Base-by-base conservation (phyloP, 2,329 filamentous ascomycete genomes). In the Colletotrichum incanum region DNA sequence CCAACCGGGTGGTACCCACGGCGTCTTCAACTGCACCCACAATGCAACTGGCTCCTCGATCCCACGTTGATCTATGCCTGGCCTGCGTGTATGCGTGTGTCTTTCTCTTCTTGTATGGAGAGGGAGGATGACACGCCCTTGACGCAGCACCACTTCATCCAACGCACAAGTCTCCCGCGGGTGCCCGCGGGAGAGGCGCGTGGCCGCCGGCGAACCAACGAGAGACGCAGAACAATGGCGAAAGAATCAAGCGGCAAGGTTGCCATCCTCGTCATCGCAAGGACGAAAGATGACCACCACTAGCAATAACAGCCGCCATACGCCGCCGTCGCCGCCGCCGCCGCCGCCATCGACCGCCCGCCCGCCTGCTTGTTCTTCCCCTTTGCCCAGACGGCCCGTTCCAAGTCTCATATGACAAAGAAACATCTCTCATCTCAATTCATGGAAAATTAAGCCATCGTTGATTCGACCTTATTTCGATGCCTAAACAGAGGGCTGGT, bases 91-190 rank as follows among this genome's bases (percentile, higher is more conserved):
- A 18, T 52, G 59, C 65, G 37, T 28, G 43, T 28, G 54, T 50
- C 52, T 52, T 52, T 34, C 28, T 31, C 4, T 31, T 37, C 20
- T 23, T 67, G 50, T 56, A 52, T 34, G 63, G 43, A 59, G 65
- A 72, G 65, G 65, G 65, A 72, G 65, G 69, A 72, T 72, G 65
- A 69, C 65, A 65, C 70, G 70, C 70, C 59, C 45, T 72, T 72
- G 70, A 65, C 70, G 70, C 70, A 60, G 70, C 66, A 62, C 5
- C 45, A 23, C 31, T 28, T 34, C 31, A 31, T 26, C 26, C 56
- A 23, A 28, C 26, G 50, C 41, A 16, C 34, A 20, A 55, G 50
- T 37, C 52, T 41, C 18, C 47, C 39, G 14, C 54, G 31, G 43
- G 63, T 45, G 43, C 34, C 56, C 37, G n/a, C 63, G n/a, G n/a